Percentiles rank a stretch among this genome's conserved stretches.
phyloP scores from a whole-genome alignment of 2,329 filamentous ascomycete genomes.

The Pseudomassariella vexata region DNA sequence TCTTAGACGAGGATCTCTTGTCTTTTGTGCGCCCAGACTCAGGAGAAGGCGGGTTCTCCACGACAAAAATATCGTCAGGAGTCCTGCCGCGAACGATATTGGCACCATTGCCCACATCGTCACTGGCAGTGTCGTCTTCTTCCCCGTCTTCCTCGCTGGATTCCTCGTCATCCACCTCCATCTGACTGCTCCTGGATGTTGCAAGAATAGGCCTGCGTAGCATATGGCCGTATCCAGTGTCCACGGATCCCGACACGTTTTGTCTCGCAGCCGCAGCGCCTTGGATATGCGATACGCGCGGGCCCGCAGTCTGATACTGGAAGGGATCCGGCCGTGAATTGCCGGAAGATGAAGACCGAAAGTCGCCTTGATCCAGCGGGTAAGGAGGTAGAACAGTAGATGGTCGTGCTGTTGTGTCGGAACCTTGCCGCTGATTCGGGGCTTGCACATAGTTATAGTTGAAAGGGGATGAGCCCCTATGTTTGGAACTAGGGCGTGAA shows the following conservation, averaged over 20 bases:
- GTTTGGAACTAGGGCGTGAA: conserved; percentile 30
- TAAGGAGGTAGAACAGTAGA: conserved; percentile 26
- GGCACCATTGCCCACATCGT: conserved; percentile 14
- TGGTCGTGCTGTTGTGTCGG: conserved; percentile 33
- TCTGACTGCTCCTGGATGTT: conserved; percentile 27
- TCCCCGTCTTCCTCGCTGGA: conserved; percentile 26
- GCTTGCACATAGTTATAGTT: conserved; percentile 38
- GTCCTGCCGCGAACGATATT: conserved; percentile 22
- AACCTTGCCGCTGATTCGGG: conserved; percentile 33
- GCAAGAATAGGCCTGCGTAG: conserved; percentile 18
- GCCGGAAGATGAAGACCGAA: conserved; percentile 21
- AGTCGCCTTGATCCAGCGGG: conserved; percentile 25
- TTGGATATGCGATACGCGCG: conserved; percentile 28
- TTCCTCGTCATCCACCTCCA: no score
- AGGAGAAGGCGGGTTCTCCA: conserved; percentile 19
- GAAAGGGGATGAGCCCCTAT: conserved; percentile 35
- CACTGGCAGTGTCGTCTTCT: conserved; percentile 23
- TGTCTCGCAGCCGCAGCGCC: conserved; percentile 29
- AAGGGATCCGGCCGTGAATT: conserved; percentile 39
- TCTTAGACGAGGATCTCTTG: conserved; percentile 31
- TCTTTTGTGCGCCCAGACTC: conserved; percentile 22
- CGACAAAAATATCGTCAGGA: conserved; percentile 33
- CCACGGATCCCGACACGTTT: conserved; percentile 28
- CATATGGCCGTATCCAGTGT: conserved; percentile 11
- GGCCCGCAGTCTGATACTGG: conserved; percentile 43